A percentile compares a stretch with the other conserved stretches of the same genome.
Evolutionary conservation across 352 stramenopile genomes (phyloP).

Genomic region (Pythium angustatum): DNA sequence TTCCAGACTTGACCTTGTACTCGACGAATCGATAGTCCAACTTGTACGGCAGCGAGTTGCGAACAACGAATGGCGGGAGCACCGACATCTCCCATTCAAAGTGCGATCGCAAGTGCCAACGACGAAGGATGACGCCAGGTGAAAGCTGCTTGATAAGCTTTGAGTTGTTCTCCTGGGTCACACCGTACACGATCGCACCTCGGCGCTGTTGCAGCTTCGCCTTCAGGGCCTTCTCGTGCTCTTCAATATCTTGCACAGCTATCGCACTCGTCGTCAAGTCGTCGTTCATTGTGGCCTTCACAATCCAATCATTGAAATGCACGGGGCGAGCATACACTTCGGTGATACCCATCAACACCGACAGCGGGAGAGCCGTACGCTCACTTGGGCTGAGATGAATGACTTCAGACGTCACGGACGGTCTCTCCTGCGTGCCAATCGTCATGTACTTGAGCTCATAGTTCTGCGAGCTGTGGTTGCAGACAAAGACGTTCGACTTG

Average conservation of each 20-base stretch:
- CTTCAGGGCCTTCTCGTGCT: constrained; percentile 50
- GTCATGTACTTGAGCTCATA: constrained; percentile 79
- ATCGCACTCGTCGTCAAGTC: constrained; percentile 64
- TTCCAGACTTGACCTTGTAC: constrained; percentile 60
- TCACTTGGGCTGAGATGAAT: constrained; percentile 63
- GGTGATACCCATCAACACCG: constrained; percentile 82
- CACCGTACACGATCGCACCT: constrained; percentile 72
- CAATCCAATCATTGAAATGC: constrained; percentile 71
- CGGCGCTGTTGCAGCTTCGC: constrained; percentile 56
- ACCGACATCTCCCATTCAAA: constrained; percentile 84
- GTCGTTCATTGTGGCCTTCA: constrained; percentile 75
- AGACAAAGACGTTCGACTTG: constrained; percentile 81
- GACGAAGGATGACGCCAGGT: constrained; percentile 72
- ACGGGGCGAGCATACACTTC: constrained; percentile 76
- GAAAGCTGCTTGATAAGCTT: constrained; percentile 74
- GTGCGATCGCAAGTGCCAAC: constrained; percentile 71
- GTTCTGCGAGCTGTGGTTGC: constrained; percentile 72
- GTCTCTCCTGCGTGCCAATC: constrained; percentile 47
- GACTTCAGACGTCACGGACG: constrained; percentile 56
- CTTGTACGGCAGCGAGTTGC: constrained; percentile 85
- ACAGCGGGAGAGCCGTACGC: constrained; percentile 52
- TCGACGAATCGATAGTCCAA: constrained; percentile 86
- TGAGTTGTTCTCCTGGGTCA: constrained; percentile 73
- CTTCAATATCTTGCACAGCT: constrained; percentile 59
- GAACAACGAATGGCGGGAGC: constrained; percentile 77